Base-by-base conservation (phyloP, 805 yeast genomes). In the Candida yuanshanica region DNA sequence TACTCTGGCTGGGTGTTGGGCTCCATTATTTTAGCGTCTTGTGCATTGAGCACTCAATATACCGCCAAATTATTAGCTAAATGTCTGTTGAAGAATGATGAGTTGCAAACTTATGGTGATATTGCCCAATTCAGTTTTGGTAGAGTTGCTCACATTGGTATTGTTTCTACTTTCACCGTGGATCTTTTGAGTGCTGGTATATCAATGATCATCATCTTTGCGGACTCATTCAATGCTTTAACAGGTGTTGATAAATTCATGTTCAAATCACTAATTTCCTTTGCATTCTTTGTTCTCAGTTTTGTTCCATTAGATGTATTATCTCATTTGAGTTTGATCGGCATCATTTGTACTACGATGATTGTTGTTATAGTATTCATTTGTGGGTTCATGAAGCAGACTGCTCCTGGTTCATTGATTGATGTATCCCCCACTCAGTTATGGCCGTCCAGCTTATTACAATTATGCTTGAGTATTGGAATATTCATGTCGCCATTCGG, bases 401-500 rank as follows among this genome's bases (percentile, higher is more conserved):
- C 53, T 5, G 52, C 71, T 4, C 83, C 83, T 1, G 87, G 85
- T 1, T 77, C 83, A 5, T 58, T 80, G 38, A 47, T 64, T n/a
- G 60, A 62, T 34, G 72, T 72, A 26, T 77, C 78, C 40, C 59
- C 59, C 35, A 67, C 65, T 23, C 68, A 52, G 55, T 59, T 63
- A 20, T 74, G 58, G 61, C 83, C 66, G 24, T 54, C 48, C 47
- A 62, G 35, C 39, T 39, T 14, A 48, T 51, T 60, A 6, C 65
- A 67, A 37, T 48, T 79, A 9, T 54, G 75, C 9, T 60, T 77
- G 26, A 72, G 83, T 1, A 65, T 79, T 37, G 86, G 86, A 11
- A 79, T 81, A 39, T 70, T 79, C 45, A 70, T 81, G 70, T 83
- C 90, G 4, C 90, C 91, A 1, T 85, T 84, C 68, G 89, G 93